A percentile compares a stretch with the other conserved stretches of the same genome.
phyloP scores from a whole-genome alignment of 139 green algal species.

The Micractinium conductrix region DNA sequence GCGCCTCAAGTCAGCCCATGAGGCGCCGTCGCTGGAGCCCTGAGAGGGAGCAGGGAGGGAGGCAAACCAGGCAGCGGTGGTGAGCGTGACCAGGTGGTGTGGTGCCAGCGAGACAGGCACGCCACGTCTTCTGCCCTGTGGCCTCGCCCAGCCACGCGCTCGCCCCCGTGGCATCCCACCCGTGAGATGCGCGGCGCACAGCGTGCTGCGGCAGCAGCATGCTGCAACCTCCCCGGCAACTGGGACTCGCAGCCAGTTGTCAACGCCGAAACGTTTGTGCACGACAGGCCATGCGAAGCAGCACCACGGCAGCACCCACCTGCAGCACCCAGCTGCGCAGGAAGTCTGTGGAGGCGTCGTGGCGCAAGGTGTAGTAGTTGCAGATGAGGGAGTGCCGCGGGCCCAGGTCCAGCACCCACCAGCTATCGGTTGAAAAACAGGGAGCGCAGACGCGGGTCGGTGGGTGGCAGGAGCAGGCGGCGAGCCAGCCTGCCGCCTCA shows the following conservation, averaged over 20 bases:
- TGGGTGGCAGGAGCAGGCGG: neutral
- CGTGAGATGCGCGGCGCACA: no score
- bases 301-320: constrained; percentile 36
- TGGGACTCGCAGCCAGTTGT: no score
- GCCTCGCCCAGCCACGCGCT: no score
- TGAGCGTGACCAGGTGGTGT: neutral
- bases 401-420: constrained; percentile 86
- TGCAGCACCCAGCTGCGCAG: constrained; percentile 83
- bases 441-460: neutral
- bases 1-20: constrained; percentile 71
- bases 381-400: constrained; percentile 61
- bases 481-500: no score
- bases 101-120: neutral
- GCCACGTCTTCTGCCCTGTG: no score
- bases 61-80: neutral
- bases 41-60: constrained; percentile 32
- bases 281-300: neutral
- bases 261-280: no score
- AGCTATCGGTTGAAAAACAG: constrained; percentile 37
- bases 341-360: constrained; percentile 82
- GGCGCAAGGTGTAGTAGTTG: constrained; percentile 88
- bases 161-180: no score
- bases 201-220: no score
- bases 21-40: constrained; percentile 71
- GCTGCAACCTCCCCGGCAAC: no score